Evolutionary conservation across 2,329 filamentous ascomycete genomes (phyloP), one percentile per base, ranked within the genome.

Genomic region (Nemania sp.): DNA sequence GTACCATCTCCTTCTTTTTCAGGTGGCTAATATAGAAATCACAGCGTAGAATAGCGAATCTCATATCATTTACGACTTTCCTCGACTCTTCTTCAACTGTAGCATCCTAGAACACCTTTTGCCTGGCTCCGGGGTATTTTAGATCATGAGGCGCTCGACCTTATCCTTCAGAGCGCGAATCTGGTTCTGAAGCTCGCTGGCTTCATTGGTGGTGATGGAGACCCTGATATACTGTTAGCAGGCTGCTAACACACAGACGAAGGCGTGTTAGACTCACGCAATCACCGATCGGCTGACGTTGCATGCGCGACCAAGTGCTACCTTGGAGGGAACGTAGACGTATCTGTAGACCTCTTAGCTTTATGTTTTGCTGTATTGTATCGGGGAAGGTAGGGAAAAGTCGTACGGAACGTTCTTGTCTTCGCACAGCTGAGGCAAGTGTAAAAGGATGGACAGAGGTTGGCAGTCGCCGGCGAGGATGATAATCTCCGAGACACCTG

Each of bases 91-190:
- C 13, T 35, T 51, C 24, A 57, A 35, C 61, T 43, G 45, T 66
- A 53, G 35, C 52, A 68, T 62, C 56, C 58, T 58, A 53, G 7
- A 35, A 49, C 41, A 8, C 5, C 49, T 32, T 20, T 32, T n/a
- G 13, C 64, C 64, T 56, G 38, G 58, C 27, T 41, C 54, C 45
- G 62, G n/a, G 67, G 66, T 68, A 71, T 70, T 74, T 88, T 91
- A 98, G 84, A 98, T 97, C 86, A 95, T 94, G 74, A 98, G 88
- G 76, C 94, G 89, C 88, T 98, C 95, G 64, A 98, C 93, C 89
- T 97, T 97, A 83, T 97, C 93, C 87, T 95, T 97, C 78, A 98
- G 86, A 73, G 90, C 87, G 76, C 92, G 88, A 82, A 98, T 98
- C 86, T 97, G 93, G 77, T 89, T 88, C 81, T 91, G 92, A 68